A percentile compares a stretch with the other conserved stretches of the same genome.
These are phyloP conservation scores for Solanum tacnaense DNA, from an alignment of 257 asterid species.

Conservation along the genomic window DNA sequence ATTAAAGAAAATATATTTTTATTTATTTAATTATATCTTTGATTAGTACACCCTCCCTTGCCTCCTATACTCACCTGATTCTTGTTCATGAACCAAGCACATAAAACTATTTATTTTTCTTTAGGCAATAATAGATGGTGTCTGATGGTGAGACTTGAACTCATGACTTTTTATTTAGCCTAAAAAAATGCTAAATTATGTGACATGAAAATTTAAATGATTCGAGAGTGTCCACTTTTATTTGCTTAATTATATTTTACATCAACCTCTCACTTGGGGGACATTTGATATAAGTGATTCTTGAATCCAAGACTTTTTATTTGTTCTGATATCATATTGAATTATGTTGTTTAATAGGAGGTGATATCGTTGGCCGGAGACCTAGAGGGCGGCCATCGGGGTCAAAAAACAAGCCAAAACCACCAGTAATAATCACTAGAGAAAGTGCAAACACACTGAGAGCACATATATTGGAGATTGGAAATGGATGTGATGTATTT, in stretches of 20 bases:
- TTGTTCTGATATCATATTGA: neutral
- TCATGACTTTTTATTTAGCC: neutral
- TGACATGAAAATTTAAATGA: neutral
- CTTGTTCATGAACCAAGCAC: neutral
- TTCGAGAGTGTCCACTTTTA: neutral
- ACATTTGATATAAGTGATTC: neutral
- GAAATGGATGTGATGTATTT: conserved; percentile 7
- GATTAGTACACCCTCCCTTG: neutral
- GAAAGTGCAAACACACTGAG: conserved; percentile 8
- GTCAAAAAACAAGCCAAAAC: conserved; percentile 6
- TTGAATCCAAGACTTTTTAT: neutral
- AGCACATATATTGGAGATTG: conserved; percentile 12
- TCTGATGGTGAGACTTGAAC: neutral
- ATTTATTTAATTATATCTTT: neutral
- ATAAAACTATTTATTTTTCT: neutral
- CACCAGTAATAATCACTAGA: conserved; percentile 8
- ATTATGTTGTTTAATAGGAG: neutral
- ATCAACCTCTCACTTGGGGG: neutral
- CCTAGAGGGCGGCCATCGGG: conserved; percentile 7
- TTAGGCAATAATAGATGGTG: neutral
- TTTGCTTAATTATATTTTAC: neutral
- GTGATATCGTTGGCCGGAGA: neutral
- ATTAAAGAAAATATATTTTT: neutral
- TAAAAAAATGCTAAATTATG: neutral
- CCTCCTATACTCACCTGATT: neutral